Conservation (phyloP, 2,329 filamentous ascomycete species). For the Neonectria neomacrospora region DNA sequence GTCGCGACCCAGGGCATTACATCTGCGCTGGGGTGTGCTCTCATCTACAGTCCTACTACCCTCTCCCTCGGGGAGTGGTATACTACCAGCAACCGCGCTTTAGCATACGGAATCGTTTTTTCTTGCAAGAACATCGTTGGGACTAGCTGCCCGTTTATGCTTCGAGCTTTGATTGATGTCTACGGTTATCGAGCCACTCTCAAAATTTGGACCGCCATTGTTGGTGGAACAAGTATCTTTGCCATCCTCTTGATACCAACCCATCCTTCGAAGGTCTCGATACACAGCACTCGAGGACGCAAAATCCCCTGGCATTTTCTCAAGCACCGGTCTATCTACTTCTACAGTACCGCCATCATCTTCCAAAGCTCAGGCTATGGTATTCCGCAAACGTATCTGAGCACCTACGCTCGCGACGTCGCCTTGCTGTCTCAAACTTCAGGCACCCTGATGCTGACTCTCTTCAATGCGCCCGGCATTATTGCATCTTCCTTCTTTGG, state of each 20-base stretch:
- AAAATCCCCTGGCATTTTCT: conserved; percentile 25
- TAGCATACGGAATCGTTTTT: conserved; percentile 32
- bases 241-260: conserved; percentile 23
- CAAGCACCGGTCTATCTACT: conserved; percentile 19
- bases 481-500: conserved; percentile 29
- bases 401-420: conserved; percentile 26
- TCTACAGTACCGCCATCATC: conserved; percentile 26
- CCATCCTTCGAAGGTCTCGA: conserved; percentile 9
- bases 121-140: conserved; percentile 33
- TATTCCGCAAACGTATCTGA: conserved; percentile 33
- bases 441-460: conserved; percentile 26
- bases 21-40: conserved; percentile 27
- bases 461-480: conserved; percentile 31
- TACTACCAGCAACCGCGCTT: conserved; percentile 25
- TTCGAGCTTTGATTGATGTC: conserved; percentile 24
- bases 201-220: conserved; percentile 27
- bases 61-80: conserved; percentile 35
- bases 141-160: conserved; percentile 27
- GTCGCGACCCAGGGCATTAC: conserved; percentile 29
- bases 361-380: conserved; percentile 31
- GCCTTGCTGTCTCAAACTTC: conserved; percentile 25
- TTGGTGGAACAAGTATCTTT: conserved; percentile 18
- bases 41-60: conserved; percentile 31
- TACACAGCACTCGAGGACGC: background rate
- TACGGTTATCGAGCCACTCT: conserved; percentile 29